Evolutionary conservation across 805 yeast genomes (phyloP).

Genomic region (Tetrapisispora taiwanensis): DNA sequence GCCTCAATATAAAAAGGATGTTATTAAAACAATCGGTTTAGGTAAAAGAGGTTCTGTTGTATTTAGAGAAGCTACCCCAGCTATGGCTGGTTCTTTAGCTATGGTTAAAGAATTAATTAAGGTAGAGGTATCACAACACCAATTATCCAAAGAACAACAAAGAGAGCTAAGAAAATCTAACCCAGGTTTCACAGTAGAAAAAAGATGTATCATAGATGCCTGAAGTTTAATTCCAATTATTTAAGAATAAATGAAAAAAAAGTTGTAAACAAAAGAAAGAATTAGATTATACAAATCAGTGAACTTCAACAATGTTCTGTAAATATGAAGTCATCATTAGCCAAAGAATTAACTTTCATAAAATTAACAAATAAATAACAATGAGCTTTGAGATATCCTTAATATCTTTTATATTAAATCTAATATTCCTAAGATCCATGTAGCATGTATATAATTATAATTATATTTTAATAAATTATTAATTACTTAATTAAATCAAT

Average conservation of each 20-base stretch:
- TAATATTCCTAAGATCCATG: constrained; percentile 1
- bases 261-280: no score
- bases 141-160: constrained; percentile 42
- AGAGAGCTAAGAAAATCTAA: constrained; percentile 47
- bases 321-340: background rate
- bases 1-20: constrained; percentile 55
- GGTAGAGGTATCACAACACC: constrained; percentile 59
- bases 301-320: background rate
- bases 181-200: constrained; percentile 52
- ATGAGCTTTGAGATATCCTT: background rate
- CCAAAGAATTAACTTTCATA: background rate
- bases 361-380: background rate
- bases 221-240: background rate
- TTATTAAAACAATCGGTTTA: constrained; percentile 66
- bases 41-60: constrained; percentile 61
- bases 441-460: constrained; percentile 1
- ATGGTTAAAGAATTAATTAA: constrained; percentile 77
- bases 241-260: no score
- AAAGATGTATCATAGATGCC: constrained; percentile 12
- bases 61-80: constrained; percentile 64
- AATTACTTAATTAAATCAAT: no score
- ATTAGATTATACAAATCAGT: background rate
- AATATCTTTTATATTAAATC: no score
- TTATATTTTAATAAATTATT: background rate
- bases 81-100: constrained; percentile 76